These are phyloP conservation scores for Plectosphaerella cucumerina DNA, from an alignment of 2,329 filamentous ascomycete species.

Conservation along the genomic window DNA sequence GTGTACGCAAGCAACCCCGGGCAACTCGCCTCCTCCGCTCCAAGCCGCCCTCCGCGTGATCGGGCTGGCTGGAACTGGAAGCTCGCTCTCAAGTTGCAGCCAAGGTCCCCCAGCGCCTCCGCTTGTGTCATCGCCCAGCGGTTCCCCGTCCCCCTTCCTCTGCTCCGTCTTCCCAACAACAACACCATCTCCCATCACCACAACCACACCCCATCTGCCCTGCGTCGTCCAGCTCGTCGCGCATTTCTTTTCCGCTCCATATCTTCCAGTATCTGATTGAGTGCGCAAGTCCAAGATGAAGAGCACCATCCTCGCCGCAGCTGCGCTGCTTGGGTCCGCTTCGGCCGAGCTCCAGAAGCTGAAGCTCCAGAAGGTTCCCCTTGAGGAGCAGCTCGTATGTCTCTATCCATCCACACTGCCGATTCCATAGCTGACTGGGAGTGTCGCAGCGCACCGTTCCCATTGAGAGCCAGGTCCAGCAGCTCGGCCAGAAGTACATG, in stretches of 20 bases:
- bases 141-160: background rate
- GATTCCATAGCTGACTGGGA: slow-evolving; percentile 3
- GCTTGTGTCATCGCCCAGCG: background rate
- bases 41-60: background rate
- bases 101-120: background rate
- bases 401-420: background rate
- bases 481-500: slow-evolving; percentile 95
- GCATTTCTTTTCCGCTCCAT: background rate
- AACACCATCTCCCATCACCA: background rate
- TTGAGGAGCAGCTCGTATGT: slow-evolving; percentile 87
- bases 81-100: background rate
- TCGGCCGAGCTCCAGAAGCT: slow-evolving; percentile 89
- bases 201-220: no score
- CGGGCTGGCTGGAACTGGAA: background rate
- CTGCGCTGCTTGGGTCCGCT: slow-evolving; percentile 76
- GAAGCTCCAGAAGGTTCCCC: slow-evolving; percentile 94
- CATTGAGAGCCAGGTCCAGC: slow-evolving; percentile 75
- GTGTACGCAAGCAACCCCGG: background rate
- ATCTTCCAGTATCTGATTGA: background rate
- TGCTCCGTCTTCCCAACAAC: background rate
- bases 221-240: no score
- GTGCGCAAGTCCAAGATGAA: slow-evolving; percentile 64
- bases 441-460: slow-evolving; percentile 63
- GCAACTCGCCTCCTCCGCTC: background rate
- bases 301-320: slow-evolving; percentile 73